Base-by-base conservation (phyloP, 495 filamentous ascomycete species). In the Usnea hakonensis region DNA sequence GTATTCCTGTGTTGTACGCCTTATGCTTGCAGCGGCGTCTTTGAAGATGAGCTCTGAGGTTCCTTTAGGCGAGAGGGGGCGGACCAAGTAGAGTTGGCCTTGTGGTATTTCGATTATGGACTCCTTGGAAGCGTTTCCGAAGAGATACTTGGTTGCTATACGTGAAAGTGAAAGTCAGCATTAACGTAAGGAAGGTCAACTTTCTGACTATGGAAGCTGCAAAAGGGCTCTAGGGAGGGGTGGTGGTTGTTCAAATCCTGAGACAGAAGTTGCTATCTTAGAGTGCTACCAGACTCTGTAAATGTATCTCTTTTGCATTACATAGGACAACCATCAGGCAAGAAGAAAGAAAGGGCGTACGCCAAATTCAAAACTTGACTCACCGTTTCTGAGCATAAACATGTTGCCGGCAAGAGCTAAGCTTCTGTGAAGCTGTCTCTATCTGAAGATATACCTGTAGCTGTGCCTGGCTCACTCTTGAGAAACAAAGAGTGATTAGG, bases 11-110 rank as follows among this genome's bases (percentile, higher is more conserved):
- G 88, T 91, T 11, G 95, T 97, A 28, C 90, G 86, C 64, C 94
- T 87, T 68, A 98, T 96, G 40, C 87, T 87, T 28, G 92, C 91
- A 36, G 87, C 90, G 37, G 90, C 87, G 86, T 98, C 94, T 70
- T 95, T 97, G 83, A 96, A 98, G 74, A 98, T 95, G 68, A 97
- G 89, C 74, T 98, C 95, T 1, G 91, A 96, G 69, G 96, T 96
- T 62, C 94, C 94, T 74, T 98, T 98, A 36, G 91, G 90, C 2
- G 94, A 98, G 35, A 90, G 81, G 7, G 94, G 94, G 65, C 94
- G 89, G 68, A 98, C 95, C 59, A 98, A 88, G 72, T 96, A 98
- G 36, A 98, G 90, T 76, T 97, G 90, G 67, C 94, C 94, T 73
- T 96, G 90, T 8, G 94, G 84, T 36, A 98, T 87, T 69, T 97